These are phyloP conservation scores for Penicillium sclerotiorum DNA, from an alignment of 2,329 filamentous ascomycete species.

Conservation along the genomic window DNA sequence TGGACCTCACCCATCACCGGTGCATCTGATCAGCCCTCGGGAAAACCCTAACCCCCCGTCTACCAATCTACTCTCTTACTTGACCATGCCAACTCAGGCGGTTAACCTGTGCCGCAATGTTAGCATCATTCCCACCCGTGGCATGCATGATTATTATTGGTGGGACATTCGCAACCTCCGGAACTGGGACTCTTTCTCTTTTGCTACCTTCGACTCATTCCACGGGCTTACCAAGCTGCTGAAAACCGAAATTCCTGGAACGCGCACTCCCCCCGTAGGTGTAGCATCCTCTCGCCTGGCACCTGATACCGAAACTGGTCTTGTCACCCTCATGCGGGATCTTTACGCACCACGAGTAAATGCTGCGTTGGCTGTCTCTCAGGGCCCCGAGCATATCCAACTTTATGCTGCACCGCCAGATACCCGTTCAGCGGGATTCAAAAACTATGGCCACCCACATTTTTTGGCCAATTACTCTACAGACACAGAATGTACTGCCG, in stretches of 20 bases:
- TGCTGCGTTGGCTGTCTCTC: constrained; percentile 75
- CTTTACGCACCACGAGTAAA: constrained; percentile 89
- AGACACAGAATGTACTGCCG: constrained; percentile 52
- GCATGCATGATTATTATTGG: constrained; percentile 83
- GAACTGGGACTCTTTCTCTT: constrained; percentile 78
- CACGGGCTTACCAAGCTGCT: constrained; percentile 74
- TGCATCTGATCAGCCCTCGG: constrained; percentile 25
- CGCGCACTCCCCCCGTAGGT: constrained; percentile 40
- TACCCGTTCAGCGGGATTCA: constrained; percentile 37
- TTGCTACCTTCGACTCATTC: constrained; percentile 70
- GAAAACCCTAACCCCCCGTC: constrained; percentile 38
- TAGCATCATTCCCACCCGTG: constrained; percentile 66
- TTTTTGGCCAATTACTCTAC: constrained; percentile 58
- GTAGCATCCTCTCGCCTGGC: constrained; percentile 57
- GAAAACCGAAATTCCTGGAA: constrained; percentile 62
- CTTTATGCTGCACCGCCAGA: constrained; percentile 47
- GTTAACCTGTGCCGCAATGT: constrained; percentile 80
- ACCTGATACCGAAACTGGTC: constrained; percentile 75
- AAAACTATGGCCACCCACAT: constrained; percentile 51
- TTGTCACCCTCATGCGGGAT: constrained; percentile 73
- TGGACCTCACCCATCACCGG: constrained; percentile 31
- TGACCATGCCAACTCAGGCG: constrained; percentile 78
- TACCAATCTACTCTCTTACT: constrained; percentile 75
- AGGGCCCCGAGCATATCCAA: constrained; percentile 62
- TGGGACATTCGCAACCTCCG: constrained; percentile 91